Base-by-base conservation (phyloP, 257 asterid genomes). In the Lantana camara region DNA sequence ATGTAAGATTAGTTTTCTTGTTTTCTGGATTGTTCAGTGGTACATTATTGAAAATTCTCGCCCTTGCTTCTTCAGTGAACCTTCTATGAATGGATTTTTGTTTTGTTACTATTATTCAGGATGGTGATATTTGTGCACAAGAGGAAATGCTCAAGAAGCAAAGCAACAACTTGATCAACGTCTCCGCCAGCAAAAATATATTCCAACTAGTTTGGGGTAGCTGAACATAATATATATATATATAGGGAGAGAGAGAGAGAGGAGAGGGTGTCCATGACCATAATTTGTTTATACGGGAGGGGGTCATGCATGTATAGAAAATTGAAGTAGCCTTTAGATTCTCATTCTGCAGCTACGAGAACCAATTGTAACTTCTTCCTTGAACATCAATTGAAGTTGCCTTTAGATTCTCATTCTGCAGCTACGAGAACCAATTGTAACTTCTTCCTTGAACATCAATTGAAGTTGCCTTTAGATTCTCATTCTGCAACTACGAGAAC, bases 141-240 rank as follows among this genome's bases (percentile, higher is more conserved):
- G 96, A 88, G 83, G 96, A 90, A 76, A 78, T 94, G 97, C 92
- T 90, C n/a, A 84, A 54, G 81, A 79, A 67, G 76, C 92, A 80
- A 86, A 93, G 96, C 50, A 83, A 79, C 83, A 83, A 81, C 76
- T 66, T 79, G 68, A 81, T 94, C 70, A 80, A 50, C 62, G 89
- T 80, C 29, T 47, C 89, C 46, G 97, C 97, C 63, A 94, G 99
- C 82, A 86, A 71, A 86, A 86, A 88, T 67, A 90, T 94, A 57
- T 94, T 82, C 81, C 89, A 77, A 24, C 83, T 94, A 12, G 74
- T 94, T 60, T 94, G 99, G 97, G 90, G 90, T 51, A 59, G 61
- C 69, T 82, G 79, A 82, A 66, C n/a, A 15, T 17, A 22, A 38
- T 38, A 51, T 8, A 45, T 3, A 27, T 41, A 2, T 16, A 15